Evolutionary conservation across 352 stramenopile species (phyloP).

Genomic region (Globisporangium polare): DNA sequence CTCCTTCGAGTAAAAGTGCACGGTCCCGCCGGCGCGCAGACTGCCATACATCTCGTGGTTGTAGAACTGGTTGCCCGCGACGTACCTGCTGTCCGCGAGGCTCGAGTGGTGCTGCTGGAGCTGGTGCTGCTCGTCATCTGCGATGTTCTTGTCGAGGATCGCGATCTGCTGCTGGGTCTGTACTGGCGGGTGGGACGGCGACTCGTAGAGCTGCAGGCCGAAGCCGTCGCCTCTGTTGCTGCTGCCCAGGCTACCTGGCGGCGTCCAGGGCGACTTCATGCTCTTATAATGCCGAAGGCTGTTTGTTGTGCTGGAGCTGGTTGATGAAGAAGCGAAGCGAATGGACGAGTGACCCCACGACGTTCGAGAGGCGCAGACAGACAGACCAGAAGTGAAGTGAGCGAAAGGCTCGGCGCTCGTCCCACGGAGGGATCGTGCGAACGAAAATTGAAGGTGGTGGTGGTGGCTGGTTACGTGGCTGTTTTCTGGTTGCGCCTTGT

Average conservation of each 20-base stretch:
- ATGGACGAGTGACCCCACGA: not conserved
- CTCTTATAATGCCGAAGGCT: not conserved
- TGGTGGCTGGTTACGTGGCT: not conserved
- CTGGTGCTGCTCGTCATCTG: not conserved
- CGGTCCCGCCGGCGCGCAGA: slow-evolving; percentile 22
- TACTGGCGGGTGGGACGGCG: slow-evolving; percentile 1
- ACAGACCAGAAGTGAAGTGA: not conserved
- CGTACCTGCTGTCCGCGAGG: slow-evolving; percentile 10
- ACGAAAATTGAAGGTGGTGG: slow-evolving; percentile 1
- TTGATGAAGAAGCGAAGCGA: not conserved
- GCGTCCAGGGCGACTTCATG: slow-evolving; percentile 13
- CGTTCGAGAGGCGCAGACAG: not conserved
- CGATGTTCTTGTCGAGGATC: slow-evolving; percentile 9
- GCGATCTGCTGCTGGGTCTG: slow-evolving; percentile 3
- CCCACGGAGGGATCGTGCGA: not conserved
- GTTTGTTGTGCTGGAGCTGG: not conserved
- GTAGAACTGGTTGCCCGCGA: slow-evolving; percentile 31
- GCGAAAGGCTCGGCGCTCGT: not conserved
- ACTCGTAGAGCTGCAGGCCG: slow-evolving; percentile 13
- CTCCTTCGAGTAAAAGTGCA: slow-evolving; percentile 19
- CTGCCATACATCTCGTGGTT: slow-evolving; percentile 53
- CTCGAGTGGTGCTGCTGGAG: not conserved
- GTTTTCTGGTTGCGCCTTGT: not conserved
- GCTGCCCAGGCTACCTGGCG: not conserved
- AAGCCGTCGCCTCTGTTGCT: slow-evolving; percentile 2